These are phyloP conservation scores for Mycena chlorophos DNA, from an alignment of 768 basidiomycete genomes.

Conservation along the genomic window DNA sequence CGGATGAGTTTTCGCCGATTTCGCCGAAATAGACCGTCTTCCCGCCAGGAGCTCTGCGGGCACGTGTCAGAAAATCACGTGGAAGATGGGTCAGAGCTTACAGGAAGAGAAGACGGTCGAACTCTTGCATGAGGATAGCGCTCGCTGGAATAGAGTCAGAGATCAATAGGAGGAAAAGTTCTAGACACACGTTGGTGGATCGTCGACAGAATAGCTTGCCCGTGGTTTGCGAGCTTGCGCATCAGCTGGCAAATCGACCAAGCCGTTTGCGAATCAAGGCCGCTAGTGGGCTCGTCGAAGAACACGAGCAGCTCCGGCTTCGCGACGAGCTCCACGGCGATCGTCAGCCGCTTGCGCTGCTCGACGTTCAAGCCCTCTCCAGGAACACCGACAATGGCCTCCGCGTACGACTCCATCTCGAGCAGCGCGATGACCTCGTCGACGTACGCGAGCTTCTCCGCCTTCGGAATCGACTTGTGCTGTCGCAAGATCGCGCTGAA, in stretches of 20 bases:
- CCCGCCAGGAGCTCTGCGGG: conserved; percentile 53
- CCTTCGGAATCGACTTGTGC: conserved; percentile 37
- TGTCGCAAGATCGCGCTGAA: conserved; percentile 50
- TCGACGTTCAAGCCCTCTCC: conserved; percentile 39
- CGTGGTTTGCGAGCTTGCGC: conserved; percentile 52
- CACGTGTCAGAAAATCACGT: not conserved
- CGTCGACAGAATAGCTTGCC: conserved; percentile 59
- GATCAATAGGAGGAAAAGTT: not conserved
- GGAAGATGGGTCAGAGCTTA: not conserved
- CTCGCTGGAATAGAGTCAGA: conserved; percentile 17
- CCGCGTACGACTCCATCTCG: conserved; percentile 48
- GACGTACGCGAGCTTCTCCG: conserved; percentile 46
- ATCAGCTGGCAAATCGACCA: conserved; percentile 52
- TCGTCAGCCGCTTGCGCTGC: conserved; percentile 51
- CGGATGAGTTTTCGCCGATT: conserved; percentile 51
- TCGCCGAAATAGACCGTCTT: conserved; percentile 59
- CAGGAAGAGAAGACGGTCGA: conserved; percentile 42
- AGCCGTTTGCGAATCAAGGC: conserved; percentile 53
- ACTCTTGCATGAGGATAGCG: conserved; percentile 51
- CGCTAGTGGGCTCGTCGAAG: conserved; percentile 62
- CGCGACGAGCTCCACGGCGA: conserved; percentile 55
- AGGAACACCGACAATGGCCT: conserved; percentile 45
- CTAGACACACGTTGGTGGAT: conserved; percentile 26
- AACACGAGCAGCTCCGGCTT: conserved; percentile 55
- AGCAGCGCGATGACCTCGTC: conserved; percentile 49